Evolutionary conservation across 306 rosid species (phyloP).

Genomic region (Citrullus colocynthis): DNA sequence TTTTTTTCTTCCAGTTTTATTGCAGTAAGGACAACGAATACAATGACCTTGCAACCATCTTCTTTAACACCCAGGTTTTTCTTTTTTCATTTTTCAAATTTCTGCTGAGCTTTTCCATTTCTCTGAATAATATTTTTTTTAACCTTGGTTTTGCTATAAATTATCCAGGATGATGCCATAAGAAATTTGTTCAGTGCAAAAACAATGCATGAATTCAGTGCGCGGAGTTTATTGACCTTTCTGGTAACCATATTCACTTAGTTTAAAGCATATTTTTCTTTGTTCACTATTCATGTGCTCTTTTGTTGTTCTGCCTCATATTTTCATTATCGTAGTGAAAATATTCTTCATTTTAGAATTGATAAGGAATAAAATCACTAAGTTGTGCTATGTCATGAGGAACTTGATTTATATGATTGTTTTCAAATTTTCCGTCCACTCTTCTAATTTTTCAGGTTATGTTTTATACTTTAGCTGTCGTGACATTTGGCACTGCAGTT

Average conservation of each 20-base stretch:
- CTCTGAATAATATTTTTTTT: neutral
- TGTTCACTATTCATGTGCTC: neutral
- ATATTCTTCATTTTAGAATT: neutral
- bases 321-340: neutral
- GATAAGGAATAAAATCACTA: neutral
- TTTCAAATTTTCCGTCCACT: conserved; percentile 4
- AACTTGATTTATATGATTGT: neutral
- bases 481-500: conserved; percentile 91
- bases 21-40: conserved; percentile 86
- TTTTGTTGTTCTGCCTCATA: neutral
- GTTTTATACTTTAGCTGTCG: conserved; percentile 85
- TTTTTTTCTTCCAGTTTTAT: conserved; percentile 46
- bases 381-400: neutral
- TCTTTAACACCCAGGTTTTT: conserved; percentile 91
- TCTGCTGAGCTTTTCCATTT: conserved; percentile 8
- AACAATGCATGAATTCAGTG: conserved; percentile 88
- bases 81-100: neutral
- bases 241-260: conserved; percentile 36
- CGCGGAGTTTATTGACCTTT: conserved; percentile 86
- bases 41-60: conserved; percentile 96
- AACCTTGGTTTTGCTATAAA: neutral
- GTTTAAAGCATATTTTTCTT: neutral
- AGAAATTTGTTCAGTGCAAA: conserved; percentile 98
- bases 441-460: conserved; percentile 56
- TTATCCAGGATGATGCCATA: conserved; percentile 87